Base-by-base conservation (phyloP, 2,329 filamentous ascomycete species). In the Elsinoe perseae region DNA sequence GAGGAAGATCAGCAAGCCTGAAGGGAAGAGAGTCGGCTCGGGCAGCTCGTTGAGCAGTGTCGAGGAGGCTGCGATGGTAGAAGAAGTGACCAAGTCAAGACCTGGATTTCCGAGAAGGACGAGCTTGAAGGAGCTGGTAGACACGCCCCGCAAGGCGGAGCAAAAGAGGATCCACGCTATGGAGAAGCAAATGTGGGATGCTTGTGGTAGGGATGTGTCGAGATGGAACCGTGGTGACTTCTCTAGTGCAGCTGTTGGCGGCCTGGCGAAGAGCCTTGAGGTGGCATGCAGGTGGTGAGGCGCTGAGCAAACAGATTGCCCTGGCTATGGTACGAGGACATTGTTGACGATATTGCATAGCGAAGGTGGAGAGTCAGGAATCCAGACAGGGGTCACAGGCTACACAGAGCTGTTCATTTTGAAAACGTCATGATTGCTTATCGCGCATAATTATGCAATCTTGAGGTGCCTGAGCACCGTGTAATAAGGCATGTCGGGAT, bases 221-320 rank as follows among this genome's bases (percentile, higher is more conserved):
- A 44, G 40, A 18, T 56, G 53, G 53, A 56, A 56, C 27, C 32
- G 25, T 16, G 53, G 53, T 4, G 53, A 56, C 28, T 56, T 56
- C 12, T 42, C 38, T 5, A 36, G 23, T 21, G 53, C 40, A n/a
- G 21, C 23, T 25, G 28, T 46, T 10, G n/a, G 7, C 9, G 53
- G 53, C 2, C 23, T 56, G 36, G 53, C 38, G 2, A 34, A 46
- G 25, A 36, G 52, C 12, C n/a, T 54, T 16, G 52, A 27, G 52
- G 36, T 43, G 14, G 34, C 34, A 10, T 52, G 48, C 16, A 34
- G 48, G 10, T 52, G 48, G 48, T 52, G 48, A 36, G 18, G 34
- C 4, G 4, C n/a, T 38, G 3, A n/a, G n/a, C n/a, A n/a, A n/a
- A n/a, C n/a, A n/a, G n/a, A n/a, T n/a, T n/a, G n/a, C n/a, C n/a